A percentile compares a stretch with the other conserved stretches of the same genome.
phyloP scores from a whole-genome alignment of 2,329 filamentous ascomycete species.

The Tolypocladium guangdongense region DNA sequence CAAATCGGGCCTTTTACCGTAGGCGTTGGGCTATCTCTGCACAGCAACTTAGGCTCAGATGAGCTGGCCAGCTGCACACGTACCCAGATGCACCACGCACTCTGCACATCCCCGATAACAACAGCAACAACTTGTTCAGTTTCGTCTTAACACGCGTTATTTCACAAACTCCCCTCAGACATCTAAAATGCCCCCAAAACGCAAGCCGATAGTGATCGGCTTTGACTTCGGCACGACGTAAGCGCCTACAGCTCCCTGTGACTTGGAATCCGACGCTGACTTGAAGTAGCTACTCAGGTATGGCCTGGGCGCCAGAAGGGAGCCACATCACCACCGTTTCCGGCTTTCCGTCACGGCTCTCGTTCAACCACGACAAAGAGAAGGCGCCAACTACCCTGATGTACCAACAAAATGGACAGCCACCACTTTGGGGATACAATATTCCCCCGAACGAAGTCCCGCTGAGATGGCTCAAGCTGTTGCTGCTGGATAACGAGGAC shows the following conservation, averaged over 20 bases:
- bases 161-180: no score
- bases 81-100: no score
- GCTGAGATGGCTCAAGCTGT: conserved; percentile 30
- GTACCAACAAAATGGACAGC: neutral
- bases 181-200: neutral
- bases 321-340: conserved; percentile 19
- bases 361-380: conserved; percentile 14
- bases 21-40: no score
- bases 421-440: conserved; percentile 20
- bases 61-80: no score
- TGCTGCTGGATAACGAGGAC: conserved; percentile 22
- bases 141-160: neutral
- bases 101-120: no score
- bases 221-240: conserved; percentile 38
- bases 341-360: conserved; percentile 13
- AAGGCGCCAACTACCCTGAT: conserved; percentile 20
- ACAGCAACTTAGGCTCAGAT: no score
- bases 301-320: conserved; percentile 24
- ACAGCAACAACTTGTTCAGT: no score
- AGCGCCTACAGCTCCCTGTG: conserved; percentile 1
- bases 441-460: conserved; percentile 11
- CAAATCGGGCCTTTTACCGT: no score
- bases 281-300: conserved; percentile 23
- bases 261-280: conserved; percentile 1
- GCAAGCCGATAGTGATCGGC: conserved; percentile 20